These are phyloP conservation scores for Bimuria novae-zelandiae DNA, from an alignment of 2,329 filamentous ascomycete species.

Conservation along the genomic window DNA sequence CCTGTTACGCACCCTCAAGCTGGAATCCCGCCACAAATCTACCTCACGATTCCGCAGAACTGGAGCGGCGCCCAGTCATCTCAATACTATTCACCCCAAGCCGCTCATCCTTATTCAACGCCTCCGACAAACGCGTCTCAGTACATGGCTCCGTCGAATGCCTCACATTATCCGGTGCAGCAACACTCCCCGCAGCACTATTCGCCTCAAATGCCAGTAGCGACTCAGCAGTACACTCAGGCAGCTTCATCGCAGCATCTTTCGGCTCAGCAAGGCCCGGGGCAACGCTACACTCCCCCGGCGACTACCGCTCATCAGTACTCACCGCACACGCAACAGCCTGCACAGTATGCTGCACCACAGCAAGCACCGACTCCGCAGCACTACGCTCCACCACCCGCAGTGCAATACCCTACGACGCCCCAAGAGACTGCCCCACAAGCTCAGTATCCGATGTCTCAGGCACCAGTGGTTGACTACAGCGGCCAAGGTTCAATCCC, in stretches of 20 bases:
- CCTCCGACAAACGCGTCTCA: slow-evolving; percentile 22
- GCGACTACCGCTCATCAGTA: slow-evolving; percentile 25
- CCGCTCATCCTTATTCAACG: slow-evolving; percentile 29
- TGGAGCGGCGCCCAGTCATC: slow-evolving; percentile 34
- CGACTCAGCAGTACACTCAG: slow-evolving; percentile 26
- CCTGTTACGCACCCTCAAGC: neutral
- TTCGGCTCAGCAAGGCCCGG: slow-evolving; percentile 23
- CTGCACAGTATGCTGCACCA: slow-evolving; percentile 16
- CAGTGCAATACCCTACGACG: slow-evolving; percentile 24
- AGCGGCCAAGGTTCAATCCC: slow-evolving; percentile 24
- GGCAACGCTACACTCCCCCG: slow-evolving; percentile 27
- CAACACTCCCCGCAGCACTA: slow-evolving; percentile 20
- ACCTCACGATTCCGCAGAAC: slow-evolving; percentile 38
- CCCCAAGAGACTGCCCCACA: slow-evolving; percentile 28
- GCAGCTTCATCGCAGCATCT: slow-evolving; percentile 35
- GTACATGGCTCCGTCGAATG: slow-evolving; percentile 24
- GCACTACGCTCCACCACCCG: slow-evolving; percentile 25
- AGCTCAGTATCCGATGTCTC: slow-evolving; percentile 32
- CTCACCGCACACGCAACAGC: slow-evolving; percentile 18
- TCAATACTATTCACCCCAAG: slow-evolving; percentile 33
- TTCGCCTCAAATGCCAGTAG: slow-evolving; percentile 5
- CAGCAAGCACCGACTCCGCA: slow-evolving; percentile 15
- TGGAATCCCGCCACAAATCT: slow-evolving; percentile 20
- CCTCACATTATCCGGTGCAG: slow-evolving; percentile 30
- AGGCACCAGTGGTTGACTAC: slow-evolving; percentile 29